Evolutionary conservation across 1,139 yeast species (phyloP), one percentile per base, ranked within the genome.

Genomic region (Sugiyamaella grinbergsii): DNA sequence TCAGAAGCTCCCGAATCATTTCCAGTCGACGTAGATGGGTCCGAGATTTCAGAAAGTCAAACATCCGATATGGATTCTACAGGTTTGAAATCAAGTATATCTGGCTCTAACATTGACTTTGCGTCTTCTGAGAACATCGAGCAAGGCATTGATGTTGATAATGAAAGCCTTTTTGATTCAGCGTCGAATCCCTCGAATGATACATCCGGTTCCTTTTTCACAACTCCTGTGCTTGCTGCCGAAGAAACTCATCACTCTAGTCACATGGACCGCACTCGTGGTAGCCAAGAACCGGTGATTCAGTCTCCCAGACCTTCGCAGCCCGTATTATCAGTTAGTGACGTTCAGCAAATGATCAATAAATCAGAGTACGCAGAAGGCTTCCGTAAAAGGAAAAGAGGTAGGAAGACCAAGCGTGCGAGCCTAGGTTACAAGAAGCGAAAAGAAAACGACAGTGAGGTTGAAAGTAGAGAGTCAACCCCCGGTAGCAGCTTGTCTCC

Each of bases 361-460:
- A 41, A 42, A 11, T 41, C 53, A 0, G 53, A 47, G 24, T 52
- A 49, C 36, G 53, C 44, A 1, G 54, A 54, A 20, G 56, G 56
- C 1, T 54, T 54, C 32, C 47, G 53, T 18, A 54, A 54, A 44
- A 40, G 53, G 22, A 54, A 54, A 42, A 45, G 49, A 26, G 42
- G 41, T 41, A 33, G 46, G 24, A 11, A 18, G 18, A 4, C 37
- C 18, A 41, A 20, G 37, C 45, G 45, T 28, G 11, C n/a, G n/a
- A 19, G 29, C 6, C 31, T 23, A 15, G 10, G 4, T 20, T n/a
- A 4, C 6, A 44, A 41, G 10, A 22, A 10, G 22, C 10, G 46
- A 23, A 32, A 29, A n/a, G 16, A 11, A 13, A 26, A 24, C 15
- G 46, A 42, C 3, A 42, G 23, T 10, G 31, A 38, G 15, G n/a